Conservation (phyloP, 2,329 filamentous ascomycete species). For the Pseudogymnoascus sp. region DNA sequence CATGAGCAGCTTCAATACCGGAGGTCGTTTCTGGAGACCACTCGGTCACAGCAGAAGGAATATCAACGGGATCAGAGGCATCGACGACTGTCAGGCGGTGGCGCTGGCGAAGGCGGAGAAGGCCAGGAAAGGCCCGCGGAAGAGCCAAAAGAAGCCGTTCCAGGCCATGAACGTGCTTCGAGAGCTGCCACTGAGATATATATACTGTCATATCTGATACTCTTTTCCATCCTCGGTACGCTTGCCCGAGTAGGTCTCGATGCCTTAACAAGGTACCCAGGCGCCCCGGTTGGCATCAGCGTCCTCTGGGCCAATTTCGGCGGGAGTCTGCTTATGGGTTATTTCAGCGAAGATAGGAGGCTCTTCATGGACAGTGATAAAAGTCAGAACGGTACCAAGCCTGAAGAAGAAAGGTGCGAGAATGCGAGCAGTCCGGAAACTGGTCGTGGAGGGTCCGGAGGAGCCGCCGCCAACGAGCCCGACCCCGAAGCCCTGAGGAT, state of each 20-base stretch:
- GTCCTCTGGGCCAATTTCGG: conserved; percentile 83
- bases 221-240: conserved; percentile 81
- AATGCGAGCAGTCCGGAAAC: conserved; percentile 15
- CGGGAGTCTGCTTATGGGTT: conserved; percentile 77
- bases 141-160: neutral
- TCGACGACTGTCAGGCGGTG: neutral
- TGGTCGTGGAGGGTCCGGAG: conserved; percentile 10
- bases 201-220: conserved; percentile 70
- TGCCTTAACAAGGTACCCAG: conserved; percentile 70
- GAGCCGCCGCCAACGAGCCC: conserved; percentile 8
- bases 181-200: conserved; percentile 52
- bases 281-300: conserved; percentile 63
- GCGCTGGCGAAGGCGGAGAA: neutral
- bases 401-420: conserved; percentile 29
- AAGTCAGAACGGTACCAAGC: conserved; percentile 25
- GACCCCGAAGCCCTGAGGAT: conserved; percentile 17
- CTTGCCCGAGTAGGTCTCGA: conserved; percentile 74
- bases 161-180: conserved; percentile 29
- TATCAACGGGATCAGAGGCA: neutral
- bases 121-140: neutral
- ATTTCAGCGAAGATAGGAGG: conserved; percentile 68
- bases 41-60: conserved; percentile 7
- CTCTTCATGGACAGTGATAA: conserved; percentile 51
- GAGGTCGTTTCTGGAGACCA: conserved; percentile 12
- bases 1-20: conserved; percentile 11